Evolutionary conservation across 805 yeast genomes (phyloP).

Genomic region (Kodamaea restingae): DNA sequence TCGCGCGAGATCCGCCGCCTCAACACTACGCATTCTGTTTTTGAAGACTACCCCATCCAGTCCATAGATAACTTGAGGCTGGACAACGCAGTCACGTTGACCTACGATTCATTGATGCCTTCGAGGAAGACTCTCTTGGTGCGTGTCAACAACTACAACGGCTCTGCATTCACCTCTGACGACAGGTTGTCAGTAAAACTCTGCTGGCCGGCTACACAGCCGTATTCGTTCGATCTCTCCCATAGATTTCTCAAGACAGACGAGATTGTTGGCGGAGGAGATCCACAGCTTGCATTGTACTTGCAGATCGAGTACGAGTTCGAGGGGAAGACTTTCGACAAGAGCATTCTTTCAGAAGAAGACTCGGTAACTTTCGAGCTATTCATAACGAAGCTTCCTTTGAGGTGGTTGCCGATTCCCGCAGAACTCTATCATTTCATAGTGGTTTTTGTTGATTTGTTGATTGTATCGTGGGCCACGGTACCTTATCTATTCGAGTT

Average conservation of each 20-base stretch:
- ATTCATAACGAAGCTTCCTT: constrained; percentile 25
- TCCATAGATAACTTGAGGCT: constrained; percentile 13
- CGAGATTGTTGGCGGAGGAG: constrained; percentile 6
- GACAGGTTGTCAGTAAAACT: constrained; percentile 27
- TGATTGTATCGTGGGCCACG: constrained; percentile 6
- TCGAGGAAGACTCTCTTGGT: constrained; percentile 20
- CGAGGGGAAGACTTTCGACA: constrained; percentile 20
- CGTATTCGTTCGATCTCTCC: constrained; percentile 21
- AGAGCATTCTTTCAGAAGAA: constrained; percentile 7
- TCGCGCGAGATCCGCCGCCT: constrained; percentile 11
- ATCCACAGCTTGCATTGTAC: constrained; percentile 13
- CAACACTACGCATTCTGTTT: constrained; percentile 20
- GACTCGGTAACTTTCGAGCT: constrained; percentile 21
- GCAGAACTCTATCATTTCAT: constrained; percentile 27
- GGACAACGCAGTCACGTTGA: constrained; percentile 12
- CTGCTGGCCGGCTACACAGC: constrained; percentile 36
- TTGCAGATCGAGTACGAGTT: constrained; percentile 19
- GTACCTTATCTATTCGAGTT: constrained; percentile 8
- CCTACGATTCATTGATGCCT: constrained; percentile 8
- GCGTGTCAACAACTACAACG: constrained; percentile 31
- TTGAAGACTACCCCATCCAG: constrained; percentile 24
- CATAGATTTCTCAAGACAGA: constrained; percentile 21
- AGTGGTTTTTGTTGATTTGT: constrained; percentile 24
- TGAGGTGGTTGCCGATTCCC: constrained; percentile 28
- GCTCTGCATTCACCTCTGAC: constrained; percentile 21